Evolutionary conservation across 2,329 filamentous ascomycete species (phyloP).

Genomic region (Botrytis fabae): DNA sequence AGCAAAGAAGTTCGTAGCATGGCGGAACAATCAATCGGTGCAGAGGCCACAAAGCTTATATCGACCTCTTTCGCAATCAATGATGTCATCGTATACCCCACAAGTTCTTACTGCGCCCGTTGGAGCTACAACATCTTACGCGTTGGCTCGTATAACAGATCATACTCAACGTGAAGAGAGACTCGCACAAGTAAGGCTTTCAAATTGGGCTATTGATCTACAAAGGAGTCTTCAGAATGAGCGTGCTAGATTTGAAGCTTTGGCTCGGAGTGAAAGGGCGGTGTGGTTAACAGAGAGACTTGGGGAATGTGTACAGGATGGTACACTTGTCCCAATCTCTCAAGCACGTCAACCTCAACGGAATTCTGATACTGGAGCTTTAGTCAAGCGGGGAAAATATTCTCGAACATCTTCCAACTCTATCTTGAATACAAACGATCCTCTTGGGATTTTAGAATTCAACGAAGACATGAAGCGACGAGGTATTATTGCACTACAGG

Average conservation of each 20-base stretch:
- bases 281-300: conserved; percentile 68
- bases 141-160: conserved; percentile 61
- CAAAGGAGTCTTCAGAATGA: conserved; percentile 75
- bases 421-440: conserved; percentile 57
- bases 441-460: conserved; percentile 73
- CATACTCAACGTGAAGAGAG: conserved; percentile 60
- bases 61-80: conserved; percentile 40
- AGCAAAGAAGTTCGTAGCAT: conserved; percentile 77
- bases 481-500: conserved; percentile 68
- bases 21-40: conserved; percentile 52
- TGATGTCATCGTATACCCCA: conserved; percentile 27
- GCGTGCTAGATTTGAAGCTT: conserved; percentile 64
- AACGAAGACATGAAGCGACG: conserved; percentile 64
- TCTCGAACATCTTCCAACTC: conserved; percentile 23
- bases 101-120: conserved; percentile 36
- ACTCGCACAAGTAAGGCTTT: conserved; percentile 68
- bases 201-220: conserved; percentile 79
- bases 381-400: conserved; percentile 33
- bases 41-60: conserved; percentile 42
- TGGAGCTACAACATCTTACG: conserved; percentile 49
- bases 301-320: conserved; percentile 66
- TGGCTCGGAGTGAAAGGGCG: conserved; percentile 63
- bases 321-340: conserved; percentile 57
- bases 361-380: conserved; percentile 24
- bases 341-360: conserved; percentile 32